phyloP scores from a whole-genome alignment of 2,329 filamentous ascomycete species.

The Xenoacremonium recifei region DNA sequence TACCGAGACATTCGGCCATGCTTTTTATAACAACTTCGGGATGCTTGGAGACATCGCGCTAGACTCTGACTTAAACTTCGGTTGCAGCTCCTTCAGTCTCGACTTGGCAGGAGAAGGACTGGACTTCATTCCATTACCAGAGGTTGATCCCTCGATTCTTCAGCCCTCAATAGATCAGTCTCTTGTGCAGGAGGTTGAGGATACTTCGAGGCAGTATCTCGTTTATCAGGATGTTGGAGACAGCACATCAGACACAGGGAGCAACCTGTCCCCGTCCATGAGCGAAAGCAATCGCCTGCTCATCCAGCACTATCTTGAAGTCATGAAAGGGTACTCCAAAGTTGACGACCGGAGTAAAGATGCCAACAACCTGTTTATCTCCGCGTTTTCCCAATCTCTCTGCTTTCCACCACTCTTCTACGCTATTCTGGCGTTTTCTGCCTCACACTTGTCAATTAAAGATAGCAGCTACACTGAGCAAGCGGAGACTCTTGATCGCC shows the following conservation, averaged over 20 bases:
- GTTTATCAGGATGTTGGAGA: background rate
- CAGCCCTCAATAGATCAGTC: constrained; percentile 1
- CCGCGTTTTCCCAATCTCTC: constrained; percentile 11
- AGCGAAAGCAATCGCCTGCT: constrained; percentile 9
- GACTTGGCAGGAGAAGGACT: constrained; percentile 11
- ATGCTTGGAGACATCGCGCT: background rate
- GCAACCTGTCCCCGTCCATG: constrained; percentile 1
- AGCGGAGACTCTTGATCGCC: constrained; percentile 2
- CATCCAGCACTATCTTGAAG: constrained; percentile 15
- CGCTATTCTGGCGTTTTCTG: constrained; percentile 14
- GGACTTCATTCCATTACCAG: constrained; percentile 13
- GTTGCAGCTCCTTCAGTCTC: constrained; percentile 6
- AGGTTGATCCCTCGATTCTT: constrained; percentile 4
- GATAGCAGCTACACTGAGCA: constrained; percentile 6
- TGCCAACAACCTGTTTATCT: constrained; percentile 13
- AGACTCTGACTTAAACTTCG: constrained; percentile 3
- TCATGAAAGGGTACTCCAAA: constrained; percentile 16
- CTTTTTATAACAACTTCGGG: background rate
- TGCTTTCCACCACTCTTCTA: constrained; percentile 14
- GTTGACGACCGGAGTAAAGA: constrained; percentile 13
- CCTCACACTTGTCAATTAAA: constrained; percentile 11
- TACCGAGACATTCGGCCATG: background rate
- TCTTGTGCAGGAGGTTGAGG: background rate
- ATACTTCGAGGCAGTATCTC: background rate
- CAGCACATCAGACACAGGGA: background rate